Conservation (phyloP, 1,139 yeast genomes). For the Lodderomyces jiufengensis region DNA sequence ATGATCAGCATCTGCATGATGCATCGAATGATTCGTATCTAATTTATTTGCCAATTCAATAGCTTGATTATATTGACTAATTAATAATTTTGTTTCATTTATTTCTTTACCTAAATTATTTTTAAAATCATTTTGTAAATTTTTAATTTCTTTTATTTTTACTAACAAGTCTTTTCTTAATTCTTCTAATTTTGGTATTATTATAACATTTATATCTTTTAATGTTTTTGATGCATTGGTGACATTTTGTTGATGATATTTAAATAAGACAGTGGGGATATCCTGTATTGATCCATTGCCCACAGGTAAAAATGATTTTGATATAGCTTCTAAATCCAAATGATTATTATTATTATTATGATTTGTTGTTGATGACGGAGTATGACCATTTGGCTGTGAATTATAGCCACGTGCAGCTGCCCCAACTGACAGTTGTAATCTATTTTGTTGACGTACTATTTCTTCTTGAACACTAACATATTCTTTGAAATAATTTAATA, state of each 20-base stretch:
- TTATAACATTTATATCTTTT: conserved; percentile 63
- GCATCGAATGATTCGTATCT: conserved; percentile 18
- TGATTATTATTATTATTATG: conserved; percentile 8
- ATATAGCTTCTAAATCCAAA: conserved; percentile 22
- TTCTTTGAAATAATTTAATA: conserved; percentile 72
- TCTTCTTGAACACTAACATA: conserved; percentile 86
- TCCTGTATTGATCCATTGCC: conserved; percentile 85
- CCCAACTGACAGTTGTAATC: conserved; percentile 76
- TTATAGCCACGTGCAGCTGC: conserved; percentile 18
- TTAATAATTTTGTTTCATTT: conserved; percentile 53
- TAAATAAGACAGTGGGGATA: conserved; percentile 68
- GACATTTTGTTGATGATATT: conserved; percentile 73
- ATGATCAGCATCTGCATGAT: conserved; percentile 25
- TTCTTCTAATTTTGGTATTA: conserved; percentile 84
- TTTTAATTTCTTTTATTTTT: conserved; percentile 83
- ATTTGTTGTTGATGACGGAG: conserved; percentile 7
- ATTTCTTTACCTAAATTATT: conserved; percentile 70
- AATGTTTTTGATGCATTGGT: conserved; percentile 62
- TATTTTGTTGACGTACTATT: conserved; percentile 73
- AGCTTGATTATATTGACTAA: conserved; percentile 46
- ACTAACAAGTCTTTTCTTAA: conserved; percentile 75
- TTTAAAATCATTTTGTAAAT: conserved; percentile 78
- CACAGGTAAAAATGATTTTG: conserved; percentile 59
- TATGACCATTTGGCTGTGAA: conserved; percentile 9
- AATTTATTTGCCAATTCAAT: conserved; percentile 35